Conservation (phyloP, 305 asterid genomes). For the Rubia tinctorum region DNA sequence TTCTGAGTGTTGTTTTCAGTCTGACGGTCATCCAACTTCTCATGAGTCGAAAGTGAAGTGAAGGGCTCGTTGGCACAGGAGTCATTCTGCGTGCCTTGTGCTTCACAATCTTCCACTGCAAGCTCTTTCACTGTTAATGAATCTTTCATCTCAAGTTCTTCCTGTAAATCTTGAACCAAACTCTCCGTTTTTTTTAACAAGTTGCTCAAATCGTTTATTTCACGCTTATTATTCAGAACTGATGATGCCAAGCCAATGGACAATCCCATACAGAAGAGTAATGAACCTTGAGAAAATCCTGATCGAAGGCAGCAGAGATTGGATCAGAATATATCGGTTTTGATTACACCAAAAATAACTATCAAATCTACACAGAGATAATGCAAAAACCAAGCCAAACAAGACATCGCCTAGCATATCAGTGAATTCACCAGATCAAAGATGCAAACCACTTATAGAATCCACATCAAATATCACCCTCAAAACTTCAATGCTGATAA, state of each 20-base stretch:
- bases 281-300: constrained; percentile 50
- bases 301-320: constrained; percentile 24
- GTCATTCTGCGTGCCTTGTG: constrained; percentile 39
- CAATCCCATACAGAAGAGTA: constrained; percentile 62
- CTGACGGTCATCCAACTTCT: constrained; percentile 17
- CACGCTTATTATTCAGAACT: constrained; percentile 46
- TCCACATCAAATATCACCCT: not conserved
- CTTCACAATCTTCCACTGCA: constrained; percentile 54
- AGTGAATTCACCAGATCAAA: not conserved
- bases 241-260: constrained; percentile 64
- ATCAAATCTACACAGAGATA: not conserved
- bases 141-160: constrained; percentile 92
- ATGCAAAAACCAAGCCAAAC: not conserved
- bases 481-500: not conserved
- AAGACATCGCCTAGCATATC: not conserved
- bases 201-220: constrained; percentile 47
- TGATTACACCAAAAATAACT: no score
- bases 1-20: constrained; percentile 32
- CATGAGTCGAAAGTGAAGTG: constrained; percentile 30
- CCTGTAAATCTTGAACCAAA: constrained; percentile 88
- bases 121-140: constrained; percentile 79
- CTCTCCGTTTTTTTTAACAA: constrained; percentile 60
- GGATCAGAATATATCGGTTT: constrained; percentile 3
- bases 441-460: not conserved
- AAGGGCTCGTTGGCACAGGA: constrained; percentile 23